Base-by-base conservation (phyloP, 768 basidiomycete species). In the Albatrellus ellisii region DNA sequence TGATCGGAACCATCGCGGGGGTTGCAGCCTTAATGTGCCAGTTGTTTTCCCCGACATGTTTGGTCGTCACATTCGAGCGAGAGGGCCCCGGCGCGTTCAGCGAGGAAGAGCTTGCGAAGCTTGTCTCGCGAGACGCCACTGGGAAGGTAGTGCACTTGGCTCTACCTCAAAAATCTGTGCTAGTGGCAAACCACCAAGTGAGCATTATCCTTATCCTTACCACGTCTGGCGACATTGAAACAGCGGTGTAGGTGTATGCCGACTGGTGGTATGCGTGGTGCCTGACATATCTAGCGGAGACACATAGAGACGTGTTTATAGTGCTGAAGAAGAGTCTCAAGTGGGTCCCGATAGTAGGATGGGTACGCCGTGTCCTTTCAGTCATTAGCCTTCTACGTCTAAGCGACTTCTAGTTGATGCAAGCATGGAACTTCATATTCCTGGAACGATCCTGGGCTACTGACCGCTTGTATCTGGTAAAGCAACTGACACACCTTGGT, bases 181-280 rank as follows among this genome's bases (percentile, higher is more conserved):
- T 90, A 47, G 86, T 91, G 52, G 76, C 87, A 11, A 99, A 99
- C 57, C 94, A 99, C 57, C 94, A 92, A 67, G 88, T 89, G 15
- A 14, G 42, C 41, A 10, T 29, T 28, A 27, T 33, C 18, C 40
- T 10, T 4, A 22, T 22, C 25, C 4, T 9, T 10, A 10, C 20
- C 22, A 14, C 12, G 26, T 26, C 11, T 7, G 6, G 3, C 26
- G 36, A 25, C 24, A 17, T 32, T 34, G 28, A n/a, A 36, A 28
- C 21, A 40, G 39, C 22, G 36, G 28, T 36, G 38, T 43, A 85
- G 83, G 66, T 79, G 26, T 85, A 87, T 54, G 69, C 75, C 4
- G 82, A 85, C 60, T 85, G 84, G 82, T 79, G 55, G 79, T 94
- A 92, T 54, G 73, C 81, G 27, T 97, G 87, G 82, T 79, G 78